A percentile compares a stretch with the other conserved stretches of the same genome.
phyloP scores from a whole-genome alignment of 2,329 filamentous ascomycete genomes.

The Cladosporium sp. region DNA sequence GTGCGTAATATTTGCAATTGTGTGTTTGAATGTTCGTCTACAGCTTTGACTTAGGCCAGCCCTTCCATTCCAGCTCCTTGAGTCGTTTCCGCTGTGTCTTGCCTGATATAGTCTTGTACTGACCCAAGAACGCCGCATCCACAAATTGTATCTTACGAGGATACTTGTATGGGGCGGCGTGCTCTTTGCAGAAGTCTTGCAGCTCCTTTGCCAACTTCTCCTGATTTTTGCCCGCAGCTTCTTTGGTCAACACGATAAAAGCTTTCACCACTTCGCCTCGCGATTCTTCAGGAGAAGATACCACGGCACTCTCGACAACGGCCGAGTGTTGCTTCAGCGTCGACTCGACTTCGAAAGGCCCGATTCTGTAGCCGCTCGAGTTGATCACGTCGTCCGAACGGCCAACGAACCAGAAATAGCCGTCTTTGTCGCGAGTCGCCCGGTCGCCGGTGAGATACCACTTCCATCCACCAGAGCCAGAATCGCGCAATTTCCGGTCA shows the following conservation, averaged over 20 bases:
- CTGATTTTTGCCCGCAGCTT: slow-evolving; percentile 19
- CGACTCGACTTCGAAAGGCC: slow-evolving; percentile 41
- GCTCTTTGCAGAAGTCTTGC: slow-evolving; percentile 38
- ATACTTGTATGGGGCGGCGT: slow-evolving; percentile 42
- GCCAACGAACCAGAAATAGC: slow-evolving; percentile 98
- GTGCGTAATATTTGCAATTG: background rate
- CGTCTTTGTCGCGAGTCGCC: slow-evolving; percentile 90
- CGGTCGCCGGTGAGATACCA: slow-evolving; percentile 50
- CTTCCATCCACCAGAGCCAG: slow-evolving; percentile 4
- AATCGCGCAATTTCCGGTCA: slow-evolving; percentile 18
- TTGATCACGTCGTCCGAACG: slow-evolving; percentile 75
- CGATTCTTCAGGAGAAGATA: slow-evolving; percentile 35
- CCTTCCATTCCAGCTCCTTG: slow-evolving; percentile 35
- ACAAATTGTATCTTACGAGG: slow-evolving; percentile 39
- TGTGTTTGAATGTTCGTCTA: background rate
- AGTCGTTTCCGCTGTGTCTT: slow-evolving; percentile 33
- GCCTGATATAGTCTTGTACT: slow-evolving; percentile 37
- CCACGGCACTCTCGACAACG: slow-evolving; percentile 39
- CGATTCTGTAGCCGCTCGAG: slow-evolving; percentile 37
- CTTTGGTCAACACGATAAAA: slow-evolving; percentile 35
- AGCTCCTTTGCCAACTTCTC: slow-evolving; percentile 30
- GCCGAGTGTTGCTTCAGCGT: slow-evolving; percentile 38
- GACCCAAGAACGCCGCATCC: slow-evolving; percentile 28
- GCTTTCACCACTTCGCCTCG: slow-evolving; percentile 41
- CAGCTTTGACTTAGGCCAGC: slow-evolving; percentile 21